Percentiles rank a stretch among this genome's conserved stretches.
Evolutionary conservation across 805 yeast species (phyloP).

Genomic region (Candida wancherniae): DNA sequence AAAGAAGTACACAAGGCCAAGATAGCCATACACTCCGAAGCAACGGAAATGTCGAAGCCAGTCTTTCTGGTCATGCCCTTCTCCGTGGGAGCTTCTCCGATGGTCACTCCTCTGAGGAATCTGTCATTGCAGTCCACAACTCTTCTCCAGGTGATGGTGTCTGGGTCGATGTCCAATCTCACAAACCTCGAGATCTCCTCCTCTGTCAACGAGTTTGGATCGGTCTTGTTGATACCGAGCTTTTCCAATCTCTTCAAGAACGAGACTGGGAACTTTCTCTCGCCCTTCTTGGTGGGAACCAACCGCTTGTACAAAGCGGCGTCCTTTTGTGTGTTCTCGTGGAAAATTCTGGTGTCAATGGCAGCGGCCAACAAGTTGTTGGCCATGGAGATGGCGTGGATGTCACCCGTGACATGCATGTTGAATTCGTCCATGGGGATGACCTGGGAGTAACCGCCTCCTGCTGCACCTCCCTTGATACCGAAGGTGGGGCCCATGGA

Average conservation of each 20-base stretch:
- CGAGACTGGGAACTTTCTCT: constrained; percentile 59
- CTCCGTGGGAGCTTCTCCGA: constrained; percentile 81
- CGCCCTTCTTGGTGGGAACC: constrained; percentile 72
- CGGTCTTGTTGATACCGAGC: constrained; percentile 62
- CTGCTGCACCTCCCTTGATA: constrained; percentile 88
- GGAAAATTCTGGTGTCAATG: constrained; percentile 81
- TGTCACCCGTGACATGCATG: constrained; percentile 83
- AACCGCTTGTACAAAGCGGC: constrained; percentile 69
- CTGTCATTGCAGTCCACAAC: constrained; percentile 84
- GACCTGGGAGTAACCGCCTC: constrained; percentile 85
- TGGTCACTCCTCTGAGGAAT: constrained; percentile 69
- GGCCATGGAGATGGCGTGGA: constrained; percentile 80
- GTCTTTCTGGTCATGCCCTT: constrained; percentile 66
- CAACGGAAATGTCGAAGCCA: constrained; percentile 82
- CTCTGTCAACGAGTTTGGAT: constrained; percentile 67
- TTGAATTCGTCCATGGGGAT: constrained; percentile 88
- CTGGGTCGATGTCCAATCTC: constrained; percentile 72
- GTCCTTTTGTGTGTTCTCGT: constrained; percentile 71
- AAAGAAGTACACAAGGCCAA: constrained; percentile 69
- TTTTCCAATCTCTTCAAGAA: constrained; percentile 65
- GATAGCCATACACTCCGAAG: constrained; percentile 83
- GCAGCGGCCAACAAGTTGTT: constrained; percentile 81
- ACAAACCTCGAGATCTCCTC: constrained; percentile 65
- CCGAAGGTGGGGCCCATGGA: constrained; percentile 89
- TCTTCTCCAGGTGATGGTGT: constrained; percentile 74